Conservation (phyloP, 345 rosid genomes). For the Geranium brycei region DNA sequence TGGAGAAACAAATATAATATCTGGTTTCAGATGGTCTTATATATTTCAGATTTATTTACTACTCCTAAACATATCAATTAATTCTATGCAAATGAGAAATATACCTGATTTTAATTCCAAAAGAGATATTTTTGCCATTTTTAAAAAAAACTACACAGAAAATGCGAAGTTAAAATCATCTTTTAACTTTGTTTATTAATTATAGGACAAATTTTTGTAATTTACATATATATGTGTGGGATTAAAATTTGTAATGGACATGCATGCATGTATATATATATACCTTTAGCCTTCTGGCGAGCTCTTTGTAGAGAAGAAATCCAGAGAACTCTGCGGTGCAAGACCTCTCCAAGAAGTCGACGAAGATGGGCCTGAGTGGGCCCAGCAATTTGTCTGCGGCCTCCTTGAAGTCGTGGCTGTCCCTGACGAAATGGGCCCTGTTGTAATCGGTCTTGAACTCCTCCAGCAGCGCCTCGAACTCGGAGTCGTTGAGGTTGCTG, state of each 20-base stretch:
- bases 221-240: no score
- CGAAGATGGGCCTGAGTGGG: slow-evolving; percentile 79
- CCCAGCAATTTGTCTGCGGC: slow-evolving; percentile 92
- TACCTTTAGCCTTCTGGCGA: slow-evolving; percentile 97
- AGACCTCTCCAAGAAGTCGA: slow-evolving; percentile 91
- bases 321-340: slow-evolving; percentile 99
- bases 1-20: no score
- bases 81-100: no score
- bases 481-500: slow-evolving; percentile 72
- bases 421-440: slow-evolving; percentile 90
- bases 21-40: no score
- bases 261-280: not conserved
- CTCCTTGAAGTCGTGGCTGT: slow-evolving; percentile 96
- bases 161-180: no score
- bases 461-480: slow-evolving; percentile 79
- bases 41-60: no score
- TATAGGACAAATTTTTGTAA: no score
- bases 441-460: slow-evolving; percentile 98
- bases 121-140: no score
- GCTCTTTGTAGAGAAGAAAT: slow-evolving; percentile 97
- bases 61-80: no score
- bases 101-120: no score
- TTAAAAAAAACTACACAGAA: no score
- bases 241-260: not conserved
- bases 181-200: no score